phyloP scores from a whole-genome alignment of 345 rosid species.

The Pseudoturritis turrita region DNA sequence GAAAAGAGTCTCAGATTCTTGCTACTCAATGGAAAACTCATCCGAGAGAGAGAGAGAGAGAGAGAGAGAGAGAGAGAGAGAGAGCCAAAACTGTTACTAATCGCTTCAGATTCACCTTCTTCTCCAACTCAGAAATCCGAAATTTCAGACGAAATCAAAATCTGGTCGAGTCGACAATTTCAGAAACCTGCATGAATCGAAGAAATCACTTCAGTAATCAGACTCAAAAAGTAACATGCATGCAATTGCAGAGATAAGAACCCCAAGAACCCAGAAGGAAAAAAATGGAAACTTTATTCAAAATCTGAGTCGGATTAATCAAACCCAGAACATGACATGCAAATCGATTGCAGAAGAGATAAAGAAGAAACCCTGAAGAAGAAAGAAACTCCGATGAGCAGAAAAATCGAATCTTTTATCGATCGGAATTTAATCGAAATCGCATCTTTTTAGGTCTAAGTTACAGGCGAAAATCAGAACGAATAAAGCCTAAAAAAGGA shows the following conservation, averaged over 20 bases:
- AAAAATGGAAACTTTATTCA: background rate
- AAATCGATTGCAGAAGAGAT: conserved; percentile 2
- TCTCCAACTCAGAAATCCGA: background rate
- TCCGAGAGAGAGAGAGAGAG: background rate
- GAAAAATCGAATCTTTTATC: background rate
- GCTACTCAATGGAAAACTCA: conserved; percentile 32
- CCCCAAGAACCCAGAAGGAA: background rate
- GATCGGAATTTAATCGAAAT: conserved; percentile 3
- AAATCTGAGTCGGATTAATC: background rate
- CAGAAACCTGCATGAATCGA: conserved; percentile 21
- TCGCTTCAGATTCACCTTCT: background rate
- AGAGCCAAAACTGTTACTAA: background rate
- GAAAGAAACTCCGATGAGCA: background rate
- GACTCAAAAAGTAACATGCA: conserved; percentile 13
- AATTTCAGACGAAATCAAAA: background rate
- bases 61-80: background rate
- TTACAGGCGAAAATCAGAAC: conserved; percentile 14
- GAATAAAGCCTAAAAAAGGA: conserved; percentile 6
- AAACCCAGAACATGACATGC: conserved; percentile 8
- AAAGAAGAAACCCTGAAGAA: background rate
- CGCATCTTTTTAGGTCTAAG: conserved; percentile 9
- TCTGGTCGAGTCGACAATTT: background rate
- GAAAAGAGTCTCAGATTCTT: conserved; percentile 39
- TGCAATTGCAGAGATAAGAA: conserved; percentile 6
- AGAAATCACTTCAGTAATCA: conserved; percentile 8